A percentile compares a stretch with the other conserved stretches of the same genome.
Conservation (phyloP, 2,329 filamentous ascomycete genomes). For the Falciphora oryzae region DNA sequence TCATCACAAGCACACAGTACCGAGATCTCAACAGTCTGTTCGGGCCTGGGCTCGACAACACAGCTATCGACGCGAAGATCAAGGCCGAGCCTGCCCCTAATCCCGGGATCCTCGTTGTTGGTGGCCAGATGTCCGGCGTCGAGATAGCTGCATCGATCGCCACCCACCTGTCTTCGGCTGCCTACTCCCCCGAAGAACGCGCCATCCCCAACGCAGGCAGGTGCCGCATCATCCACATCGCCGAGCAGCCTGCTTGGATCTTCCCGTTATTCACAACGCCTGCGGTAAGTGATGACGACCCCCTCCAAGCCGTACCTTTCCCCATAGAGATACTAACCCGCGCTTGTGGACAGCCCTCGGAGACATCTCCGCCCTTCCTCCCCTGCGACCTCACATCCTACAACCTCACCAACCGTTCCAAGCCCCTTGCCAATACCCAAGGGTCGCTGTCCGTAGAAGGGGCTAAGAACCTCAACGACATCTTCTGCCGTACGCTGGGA, state of each 20-base stretch:
- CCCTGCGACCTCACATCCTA: slow-evolving; percentile 70
- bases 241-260: slow-evolving; percentile 66
- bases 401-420: slow-evolving; percentile 58
- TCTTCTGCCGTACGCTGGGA: slow-evolving; percentile 42
- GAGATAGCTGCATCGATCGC: slow-evolving; percentile 72
- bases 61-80: background rate
- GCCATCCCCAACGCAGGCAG: slow-evolving; percentile 36
- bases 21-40: slow-evolving; percentile 47
- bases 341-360: slow-evolving; percentile 29
- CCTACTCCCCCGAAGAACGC: slow-evolving; percentile 43
- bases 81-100: slow-evolving; percentile 27
- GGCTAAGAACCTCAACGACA: slow-evolving; percentile 48
- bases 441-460: slow-evolving; percentile 57
- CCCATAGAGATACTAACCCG: background rate
- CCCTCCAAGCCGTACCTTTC: background rate
- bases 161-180: slow-evolving; percentile 60
- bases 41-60: slow-evolving; percentile 15
- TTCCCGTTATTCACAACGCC: slow-evolving; percentile 55
- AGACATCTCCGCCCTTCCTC: slow-evolving; percentile 54
- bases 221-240: slow-evolving; percentile 61
- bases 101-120: slow-evolving; percentile 66
- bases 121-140: slow-evolving; percentile 77
- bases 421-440: slow-evolving; percentile 54
- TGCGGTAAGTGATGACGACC: slow-evolving; percentile 30
- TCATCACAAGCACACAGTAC: slow-evolving; percentile 65